Percentiles rank a stretch among this genome's conserved stretches.
phyloP scores from a whole-genome alignment of 345 rosid species.

The Iberis pinnata region DNA sequence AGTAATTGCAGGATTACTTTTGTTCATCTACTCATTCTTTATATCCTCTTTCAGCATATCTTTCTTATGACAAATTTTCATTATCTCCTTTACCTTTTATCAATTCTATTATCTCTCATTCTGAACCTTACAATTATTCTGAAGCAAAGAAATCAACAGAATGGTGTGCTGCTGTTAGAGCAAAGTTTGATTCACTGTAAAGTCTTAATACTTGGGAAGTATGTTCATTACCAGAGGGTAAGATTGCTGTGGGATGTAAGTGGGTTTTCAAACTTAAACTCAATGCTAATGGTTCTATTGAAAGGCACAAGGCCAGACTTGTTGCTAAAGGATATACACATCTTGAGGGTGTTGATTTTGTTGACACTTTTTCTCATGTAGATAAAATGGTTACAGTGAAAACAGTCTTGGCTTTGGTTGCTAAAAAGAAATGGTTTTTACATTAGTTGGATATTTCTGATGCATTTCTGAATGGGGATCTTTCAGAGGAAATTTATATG shows the following conservation, averaged over 20 bases:
- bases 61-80: background rate
- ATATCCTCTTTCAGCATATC: background rate
- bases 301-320: background rate
- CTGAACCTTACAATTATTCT: background rate
- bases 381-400: background rate
- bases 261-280: background rate
- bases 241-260: background rate
- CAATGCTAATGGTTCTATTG: background rate
- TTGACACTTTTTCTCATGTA: background rate
- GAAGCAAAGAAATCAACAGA: background rate
- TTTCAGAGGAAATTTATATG: background rate
- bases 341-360: background rate
- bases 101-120: background rate
- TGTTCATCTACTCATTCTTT: background rate
- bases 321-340: background rate
- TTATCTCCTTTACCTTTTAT: background rate
- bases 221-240: background rate
- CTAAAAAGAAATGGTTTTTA: background rate
- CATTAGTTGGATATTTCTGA: background rate
- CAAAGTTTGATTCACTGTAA: background rate
- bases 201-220: background rate
- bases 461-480: background rate
- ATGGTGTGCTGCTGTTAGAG: background rate
- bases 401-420: background rate
- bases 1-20: background rate